Evolutionary conservation across 2,329 filamentous ascomycete species (phyloP).

Genomic region (Ophiostoma angusticollis): DNA sequence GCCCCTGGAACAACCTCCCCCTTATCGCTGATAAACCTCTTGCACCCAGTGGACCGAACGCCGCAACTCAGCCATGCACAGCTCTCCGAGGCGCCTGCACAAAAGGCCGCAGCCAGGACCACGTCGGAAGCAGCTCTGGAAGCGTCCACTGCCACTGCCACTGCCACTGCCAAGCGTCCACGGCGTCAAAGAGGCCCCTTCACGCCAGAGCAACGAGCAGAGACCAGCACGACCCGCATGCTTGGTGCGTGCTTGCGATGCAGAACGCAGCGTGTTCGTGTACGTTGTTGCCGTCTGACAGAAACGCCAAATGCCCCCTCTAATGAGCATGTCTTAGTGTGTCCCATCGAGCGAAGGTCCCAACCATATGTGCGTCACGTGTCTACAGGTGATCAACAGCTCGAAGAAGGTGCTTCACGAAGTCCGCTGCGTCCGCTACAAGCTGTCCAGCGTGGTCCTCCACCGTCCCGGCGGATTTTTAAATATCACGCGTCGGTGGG

Average conservation of each 20-base stretch:
- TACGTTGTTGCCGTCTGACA: slow-evolving; percentile 18
- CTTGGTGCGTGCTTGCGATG: slow-evolving; percentile 32
- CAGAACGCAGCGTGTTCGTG: slow-evolving; percentile 30
- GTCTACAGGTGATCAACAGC: slow-evolving; percentile 23
- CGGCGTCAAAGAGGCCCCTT: slow-evolving; percentile 14
- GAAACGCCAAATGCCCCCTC: too few species aligned
- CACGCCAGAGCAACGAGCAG: slow-evolving; percentile 17
- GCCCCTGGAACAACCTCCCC: too few species aligned
- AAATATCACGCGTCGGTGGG: slow-evolving; percentile 31
- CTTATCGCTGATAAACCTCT: too few species aligned
- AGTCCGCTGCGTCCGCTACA: slow-evolving; percentile 30
- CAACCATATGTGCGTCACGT: slow-evolving; percentile 25
- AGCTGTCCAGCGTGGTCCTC: slow-evolving; percentile 27
- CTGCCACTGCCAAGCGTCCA: background rate
- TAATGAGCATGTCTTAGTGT: slow-evolving; percentile 3
- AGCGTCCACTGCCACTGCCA: too few species aligned
- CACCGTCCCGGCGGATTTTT: slow-evolving; percentile 33
- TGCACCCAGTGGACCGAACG: background rate
- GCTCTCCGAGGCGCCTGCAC: too few species aligned
- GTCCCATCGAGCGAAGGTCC: slow-evolving; percentile 16
- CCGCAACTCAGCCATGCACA: too few species aligned
- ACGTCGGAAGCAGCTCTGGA: too few species aligned
- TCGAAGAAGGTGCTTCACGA: slow-evolving; percentile 36
- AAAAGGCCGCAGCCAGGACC: too few species aligned
- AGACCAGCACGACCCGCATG: slow-evolving; percentile 24